Conservation (phyloP, 305 asterid genomes). For the Fraxinus ornus region DNA sequence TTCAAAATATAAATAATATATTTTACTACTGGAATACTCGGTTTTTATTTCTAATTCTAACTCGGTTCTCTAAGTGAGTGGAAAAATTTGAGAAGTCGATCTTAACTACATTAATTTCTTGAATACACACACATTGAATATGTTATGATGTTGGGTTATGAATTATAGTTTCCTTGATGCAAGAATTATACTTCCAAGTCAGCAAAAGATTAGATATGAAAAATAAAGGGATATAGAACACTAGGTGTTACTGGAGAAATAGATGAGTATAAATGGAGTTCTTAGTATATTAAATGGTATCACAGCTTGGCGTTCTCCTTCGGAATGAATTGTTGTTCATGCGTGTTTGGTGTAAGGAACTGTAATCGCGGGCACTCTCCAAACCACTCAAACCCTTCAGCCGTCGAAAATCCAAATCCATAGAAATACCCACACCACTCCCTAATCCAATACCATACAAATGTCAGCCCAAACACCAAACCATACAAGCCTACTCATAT, state of each 20-base stretch:
- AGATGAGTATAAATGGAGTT: neutral
- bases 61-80: neutral
- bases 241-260: neutral
- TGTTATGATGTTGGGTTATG: neutral
- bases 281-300: neutral
- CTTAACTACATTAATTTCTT: neutral
- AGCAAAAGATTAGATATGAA: neutral
- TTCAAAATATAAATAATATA: constrained; percentile 10
- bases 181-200: neutral
- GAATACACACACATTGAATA: neutral
- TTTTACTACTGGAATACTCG: neutral
- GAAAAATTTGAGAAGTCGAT: neutral
- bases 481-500: neutral
- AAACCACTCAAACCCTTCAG: neutral
- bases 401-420: neutral
- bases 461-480: neutral
- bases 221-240: neutral
- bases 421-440: neutral
- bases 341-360: neutral
- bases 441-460: neutral
- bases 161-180: neutral
- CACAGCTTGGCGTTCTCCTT: neutral
- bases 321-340: neutral
- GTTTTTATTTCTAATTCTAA: neutral
- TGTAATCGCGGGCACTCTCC: neutral